Percentiles rank a stretch among this genome's conserved stretches.
These are phyloP conservation scores for Calycina herbarum DNA, from an alignment of 2,329 filamentous ascomycete genomes.

Conservation along the genomic window DNA sequence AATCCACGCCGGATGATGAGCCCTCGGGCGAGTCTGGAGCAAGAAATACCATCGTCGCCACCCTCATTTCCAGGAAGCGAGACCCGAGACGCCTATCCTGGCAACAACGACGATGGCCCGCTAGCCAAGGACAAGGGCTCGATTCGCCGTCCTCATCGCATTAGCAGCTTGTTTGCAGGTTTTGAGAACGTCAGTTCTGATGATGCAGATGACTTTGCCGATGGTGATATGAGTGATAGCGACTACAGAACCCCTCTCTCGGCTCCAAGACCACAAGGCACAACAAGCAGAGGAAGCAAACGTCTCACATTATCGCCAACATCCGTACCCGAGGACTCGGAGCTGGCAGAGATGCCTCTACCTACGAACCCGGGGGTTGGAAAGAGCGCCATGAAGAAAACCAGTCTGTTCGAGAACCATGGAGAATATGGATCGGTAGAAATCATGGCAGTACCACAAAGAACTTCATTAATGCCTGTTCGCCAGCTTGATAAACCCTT, in stretches of 20 bases:
- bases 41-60: constrained; percentile 50
- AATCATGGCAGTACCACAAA: constrained; percentile 23
- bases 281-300: constrained; percentile 23
- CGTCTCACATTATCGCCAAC: constrained; percentile 23
- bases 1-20: constrained; percentile 57
- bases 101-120: constrained; percentile 79
- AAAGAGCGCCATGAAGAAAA: constrained; percentile 23
- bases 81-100: constrained; percentile 68
- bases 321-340: constrained; percentile 34
- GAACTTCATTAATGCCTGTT: constrained; percentile 25
- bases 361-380: constrained; percentile 5
- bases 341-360: constrained; percentile 25
- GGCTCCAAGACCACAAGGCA: constrained; percentile 53
- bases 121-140: constrained; percentile 56
- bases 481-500: constrained; percentile 37
- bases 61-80: constrained; percentile 39
- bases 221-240: constrained; percentile 62
- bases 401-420: constrained; percentile 22
- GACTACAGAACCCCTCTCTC: constrained; percentile 68
- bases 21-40: constrained; percentile 47
- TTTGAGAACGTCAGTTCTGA: constrained; percentile 74
- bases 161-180: constrained; percentile 83
- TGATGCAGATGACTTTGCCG: constrained; percentile 62
- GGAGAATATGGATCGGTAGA: constrained; percentile 28
- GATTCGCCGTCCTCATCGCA: constrained; percentile 67